Base-by-base conservation (phyloP, 2,329 filamentous ascomycete species). In the Scedosporium boydii region DNA sequence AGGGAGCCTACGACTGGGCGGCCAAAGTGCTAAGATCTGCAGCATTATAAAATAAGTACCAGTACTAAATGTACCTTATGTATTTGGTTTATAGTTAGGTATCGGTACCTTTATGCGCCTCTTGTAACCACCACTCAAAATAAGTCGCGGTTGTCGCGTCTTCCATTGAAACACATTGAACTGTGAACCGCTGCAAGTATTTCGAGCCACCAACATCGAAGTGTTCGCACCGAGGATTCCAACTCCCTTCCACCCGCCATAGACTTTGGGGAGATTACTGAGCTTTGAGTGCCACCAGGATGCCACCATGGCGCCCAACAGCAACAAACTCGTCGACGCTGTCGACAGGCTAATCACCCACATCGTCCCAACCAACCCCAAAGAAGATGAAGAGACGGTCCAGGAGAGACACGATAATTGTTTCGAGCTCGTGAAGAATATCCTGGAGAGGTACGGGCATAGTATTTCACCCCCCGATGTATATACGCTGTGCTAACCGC, bases 291-390 rank as follows among this genome's bases (percentile, higher is more conserved):
- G 51, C 18, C 14, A 74, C 73, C 69, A 80, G 73, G 67, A 82
- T 81, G 79, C 79, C 72, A 75, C 75, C 71, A 84, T 85, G 80
- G 78, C 82, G 69, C 79, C 82, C 69, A 76, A 75, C 68, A 64
- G 62, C 66, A 78, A 85, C 74, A 89, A 90, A 78, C 84, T 96
- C 75, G 85, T 88, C 72, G 87, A 86, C 73, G 91, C 90, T 72
- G 86, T 96, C 72, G 85, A 90, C 72, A 87, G 88, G 75, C 82
- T 96, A 71, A 86, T 96, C 71, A 80, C 87, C 69, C 87, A 89
- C 70, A 79, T 93, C 64, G 80, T 95, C 62, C 89, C 89, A 62
- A 78, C 81, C 59, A 81, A 86, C 66, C 80, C 84, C 48, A 77
- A 83, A 66, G 87, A 91, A 68, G 84, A 87, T 70, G 86, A 90